Conservation (phyloP, 805 yeast genomes). For the Nakazawaea holstii region DNA sequence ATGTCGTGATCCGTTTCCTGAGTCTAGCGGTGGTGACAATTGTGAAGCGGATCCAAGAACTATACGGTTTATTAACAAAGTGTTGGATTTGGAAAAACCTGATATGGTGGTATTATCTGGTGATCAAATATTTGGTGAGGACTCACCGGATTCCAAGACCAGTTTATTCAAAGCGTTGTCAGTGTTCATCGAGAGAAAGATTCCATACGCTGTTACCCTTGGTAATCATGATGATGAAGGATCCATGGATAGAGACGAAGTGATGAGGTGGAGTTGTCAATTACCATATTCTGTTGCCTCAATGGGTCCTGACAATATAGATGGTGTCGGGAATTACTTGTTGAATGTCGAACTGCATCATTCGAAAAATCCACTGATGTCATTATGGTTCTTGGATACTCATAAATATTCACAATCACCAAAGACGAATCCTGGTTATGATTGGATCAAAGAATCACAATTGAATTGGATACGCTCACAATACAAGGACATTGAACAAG, state of each 20-base stretch:
- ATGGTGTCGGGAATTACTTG: slow-evolving; percentile 82
- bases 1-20: slow-evolving; percentile 68
- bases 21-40: slow-evolving; percentile 29
- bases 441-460: slow-evolving; percentile 74
- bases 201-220: slow-evolving; percentile 81
- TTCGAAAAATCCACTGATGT: slow-evolving; percentile 36
- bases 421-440: slow-evolving; percentile 71
- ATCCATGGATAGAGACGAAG: slow-evolving; percentile 47
- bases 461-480: slow-evolving; percentile 46
- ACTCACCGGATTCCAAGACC: slow-evolving; percentile 75
- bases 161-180: slow-evolving; percentile 71
- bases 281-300: slow-evolving; percentile 67
- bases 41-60: slow-evolving; percentile 84
- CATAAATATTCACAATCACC: slow-evolving; percentile 70
- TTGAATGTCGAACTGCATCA: slow-evolving; percentile 42
- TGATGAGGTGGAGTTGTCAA: slow-evolving; percentile 49
- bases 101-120: slow-evolving; percentile 86
- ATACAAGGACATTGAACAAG: slow-evolving; percentile 23
- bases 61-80: slow-evolving; percentile 48
- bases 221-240: slow-evolving; percentile 98
- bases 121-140: slow-evolving; percentile 83
- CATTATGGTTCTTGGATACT: slow-evolving; percentile 76
- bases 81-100: slow-evolving; percentile 73
- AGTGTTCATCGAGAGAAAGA: slow-evolving; percentile 59
- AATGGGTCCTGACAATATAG: slow-evolving; percentile 59